Percentiles rank a stretch among this genome's conserved stretches.
Evolutionary conservation across 257 asterid genomes (phyloP).

Genomic region (Solanum bulbocastanum): DNA sequence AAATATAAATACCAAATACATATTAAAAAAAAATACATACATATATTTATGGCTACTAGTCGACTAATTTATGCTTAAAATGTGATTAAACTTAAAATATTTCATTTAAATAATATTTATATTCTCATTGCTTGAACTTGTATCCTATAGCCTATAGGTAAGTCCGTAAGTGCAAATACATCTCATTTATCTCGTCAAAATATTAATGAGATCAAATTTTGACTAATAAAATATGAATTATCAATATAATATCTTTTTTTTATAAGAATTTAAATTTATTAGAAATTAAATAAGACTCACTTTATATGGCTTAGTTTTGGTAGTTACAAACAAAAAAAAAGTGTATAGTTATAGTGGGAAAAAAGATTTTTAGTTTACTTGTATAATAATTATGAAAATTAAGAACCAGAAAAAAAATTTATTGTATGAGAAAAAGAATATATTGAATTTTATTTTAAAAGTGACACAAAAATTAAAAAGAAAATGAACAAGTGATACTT

Average conservation of each 20-base stretch:
- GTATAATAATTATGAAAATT: not conserved
- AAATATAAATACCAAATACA: not conserved
- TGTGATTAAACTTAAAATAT: too few species aligned
- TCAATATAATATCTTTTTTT: not conserved
- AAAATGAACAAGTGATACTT: not conserved
- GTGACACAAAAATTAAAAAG: not conserved
- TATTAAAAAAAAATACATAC: too few species aligned
- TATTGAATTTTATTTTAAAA: too few species aligned
- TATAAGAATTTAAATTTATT: too few species aligned
- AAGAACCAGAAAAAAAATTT: not conserved
- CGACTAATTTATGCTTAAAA: too few species aligned
- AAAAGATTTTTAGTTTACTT: not conserved
- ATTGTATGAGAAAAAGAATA: not conserved
- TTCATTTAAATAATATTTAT: too few species aligned
- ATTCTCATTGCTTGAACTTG: not conserved
- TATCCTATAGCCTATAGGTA: not conserved
- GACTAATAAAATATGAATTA: too few species aligned
- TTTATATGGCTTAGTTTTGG: too few species aligned
- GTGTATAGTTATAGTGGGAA: too few species aligned
- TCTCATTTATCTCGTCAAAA: too few species aligned
- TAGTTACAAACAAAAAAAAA: too few species aligned
- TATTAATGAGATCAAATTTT: not conserved
- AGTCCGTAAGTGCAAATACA: not conserved
- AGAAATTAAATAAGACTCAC: accelerated
- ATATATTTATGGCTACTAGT: too few species aligned